These are phyloP conservation scores for Penicillium decumbens DNA, from an alignment of 2,329 filamentous ascomycete species.

Conservation along the genomic window DNA sequence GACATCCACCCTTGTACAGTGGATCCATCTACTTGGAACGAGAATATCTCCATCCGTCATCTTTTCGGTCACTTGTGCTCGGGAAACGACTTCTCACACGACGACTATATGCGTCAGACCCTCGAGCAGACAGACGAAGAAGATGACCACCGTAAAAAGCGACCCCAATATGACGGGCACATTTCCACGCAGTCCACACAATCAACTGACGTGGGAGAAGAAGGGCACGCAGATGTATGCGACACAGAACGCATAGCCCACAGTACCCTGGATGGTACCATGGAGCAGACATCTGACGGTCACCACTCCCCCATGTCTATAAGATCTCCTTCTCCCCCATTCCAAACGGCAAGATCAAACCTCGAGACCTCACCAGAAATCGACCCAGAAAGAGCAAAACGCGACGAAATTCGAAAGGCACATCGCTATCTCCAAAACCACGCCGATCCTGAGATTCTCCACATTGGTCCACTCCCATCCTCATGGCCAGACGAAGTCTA, in stretches of 20 bases:
- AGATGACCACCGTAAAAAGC: conserved; percentile 13
- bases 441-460: conserved; percentile 16
- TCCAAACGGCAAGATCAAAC: too few relatives aligned
- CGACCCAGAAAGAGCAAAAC: conserved; percentile 10
- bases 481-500: conserved; percentile 20
- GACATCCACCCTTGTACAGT: conserved; percentile 83
- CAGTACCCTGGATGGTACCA: background rate
- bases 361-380: too few relatives aligned
- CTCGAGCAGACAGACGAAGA: conserved; percentile 20
- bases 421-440: conserved; percentile 23
- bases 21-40: conserved; percentile 59
- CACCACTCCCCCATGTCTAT: too few relatives aligned
- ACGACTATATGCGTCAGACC: conserved; percentile 54
- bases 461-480: conserved; percentile 28
- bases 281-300: background rate
- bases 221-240: background rate
- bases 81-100: conserved; percentile 58
- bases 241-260: background rate
- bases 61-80: conserved; percentile 71
- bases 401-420: conserved; percentile 24
- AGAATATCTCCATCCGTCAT: conserved; percentile 57
- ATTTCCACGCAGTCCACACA: conserved; percentile 20
- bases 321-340: too few relatives aligned
- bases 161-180: conserved; percentile 17
- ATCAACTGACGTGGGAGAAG: conserved; percentile 14